A percentile compares a stretch with the other conserved stretches of the same genome.
Conservation (phyloP, 805 yeast species). For the Candida tibetensis region DNA sequence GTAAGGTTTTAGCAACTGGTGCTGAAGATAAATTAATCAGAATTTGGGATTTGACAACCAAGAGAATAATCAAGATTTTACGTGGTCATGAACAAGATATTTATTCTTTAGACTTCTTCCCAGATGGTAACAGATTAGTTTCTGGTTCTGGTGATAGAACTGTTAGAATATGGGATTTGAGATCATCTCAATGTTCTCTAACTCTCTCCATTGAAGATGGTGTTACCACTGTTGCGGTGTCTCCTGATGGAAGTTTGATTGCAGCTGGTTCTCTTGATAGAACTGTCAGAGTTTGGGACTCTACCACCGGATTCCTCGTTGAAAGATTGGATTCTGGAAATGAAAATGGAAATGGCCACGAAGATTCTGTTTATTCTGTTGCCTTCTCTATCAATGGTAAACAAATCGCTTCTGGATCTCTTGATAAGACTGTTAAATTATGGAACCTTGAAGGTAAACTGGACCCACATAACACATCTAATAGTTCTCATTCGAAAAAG, state of each 20-base stretch:
- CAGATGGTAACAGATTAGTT: slow-evolving; percentile 88
- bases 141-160: slow-evolving; percentile 97
- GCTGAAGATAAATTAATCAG: slow-evolving; percentile 88
- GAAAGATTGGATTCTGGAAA: slow-evolving; percentile 89
- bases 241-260: slow-evolving; percentile 89
- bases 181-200: slow-evolving; percentile 82
- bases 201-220: slow-evolving; percentile 95
- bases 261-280: slow-evolving; percentile 97
- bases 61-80: slow-evolving; percentile 80
- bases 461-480: slow-evolving; percentile 23
- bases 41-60: slow-evolving; percentile 90
- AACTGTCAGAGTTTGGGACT: slow-evolving; percentile 96
- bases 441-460: slow-evolving; percentile 79
- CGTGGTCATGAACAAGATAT: slow-evolving; percentile 97
- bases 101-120: slow-evolving; percentile 91
- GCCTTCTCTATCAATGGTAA: slow-evolving; percentile 89
- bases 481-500: slow-evolving; percentile 21
- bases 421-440: slow-evolving; percentile 92
- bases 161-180: slow-evolving; percentile 93
- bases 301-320: slow-evolving; percentile 84
- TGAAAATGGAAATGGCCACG: slow-evolving; percentile 88
- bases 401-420: slow-evolving; percentile 90
- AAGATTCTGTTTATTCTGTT: slow-evolving; percentile 92
- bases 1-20: slow-evolving; percentile 88
- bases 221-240: slow-evolving; percentile 95